Evolutionary conservation across 192 early-diverging fungal species (phyloP).

Genomic region (Phycomyces blakesleeanus): DNA sequence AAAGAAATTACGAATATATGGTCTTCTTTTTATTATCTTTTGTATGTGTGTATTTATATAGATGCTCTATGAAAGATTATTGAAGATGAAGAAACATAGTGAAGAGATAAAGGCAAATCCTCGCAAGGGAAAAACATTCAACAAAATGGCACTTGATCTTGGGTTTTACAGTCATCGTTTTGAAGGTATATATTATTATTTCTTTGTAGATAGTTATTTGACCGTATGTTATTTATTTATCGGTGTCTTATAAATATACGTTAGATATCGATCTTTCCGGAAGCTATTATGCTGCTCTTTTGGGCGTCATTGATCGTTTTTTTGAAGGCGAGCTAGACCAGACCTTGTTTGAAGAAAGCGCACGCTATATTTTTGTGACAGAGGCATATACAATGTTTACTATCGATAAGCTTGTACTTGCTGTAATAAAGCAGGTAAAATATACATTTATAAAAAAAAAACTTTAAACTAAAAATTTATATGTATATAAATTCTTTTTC

Average conservation of each 20-base stretch:
- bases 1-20: no score
- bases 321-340: conserved; percentile 45
- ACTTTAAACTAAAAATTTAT: no score
- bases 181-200: conserved; percentile 51
- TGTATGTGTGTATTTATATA: conserved; percentile 39
- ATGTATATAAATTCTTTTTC: no score
- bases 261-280: conserved; percentile 51
- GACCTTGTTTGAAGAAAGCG: conserved; percentile 76
- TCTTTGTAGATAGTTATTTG: no score
- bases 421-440: conserved; percentile 71
- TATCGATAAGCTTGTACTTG: conserved; percentile 78
- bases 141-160: conserved; percentile 54
- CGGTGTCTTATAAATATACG: not conserved
- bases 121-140: conserved; percentile 43
- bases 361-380: conserved; percentile 80
- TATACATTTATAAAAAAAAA: not conserved
- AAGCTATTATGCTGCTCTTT: conserved; percentile 72
- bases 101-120: conserved; percentile 48
- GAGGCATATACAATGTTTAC: conserved; percentile 84
- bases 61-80: conserved; percentile 78
- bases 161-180: conserved; percentile 42
- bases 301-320: conserved; percentile 70
- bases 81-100: conserved; percentile 73
- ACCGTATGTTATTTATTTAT: not conserved
- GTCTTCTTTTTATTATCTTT: conserved; percentile 8